Conservation (phyloP, 2,329 filamentous ascomycete genomes). For the Pestalotiopsis fici region DNA sequence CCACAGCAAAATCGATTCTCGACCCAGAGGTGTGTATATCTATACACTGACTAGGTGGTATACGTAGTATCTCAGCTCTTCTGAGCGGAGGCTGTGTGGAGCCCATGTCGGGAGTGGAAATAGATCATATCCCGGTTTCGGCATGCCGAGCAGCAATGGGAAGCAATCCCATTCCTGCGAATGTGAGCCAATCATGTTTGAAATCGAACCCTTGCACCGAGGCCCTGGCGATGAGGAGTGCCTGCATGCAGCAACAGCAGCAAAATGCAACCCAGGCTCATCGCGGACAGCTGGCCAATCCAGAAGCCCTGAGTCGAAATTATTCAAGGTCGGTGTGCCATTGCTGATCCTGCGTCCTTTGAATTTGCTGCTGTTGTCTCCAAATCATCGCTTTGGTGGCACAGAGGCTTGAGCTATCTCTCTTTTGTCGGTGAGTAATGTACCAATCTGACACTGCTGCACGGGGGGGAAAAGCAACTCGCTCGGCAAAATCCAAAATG, state of each 20-base stretch:
- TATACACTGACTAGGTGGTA: neutral
- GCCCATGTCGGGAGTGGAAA: neutral
- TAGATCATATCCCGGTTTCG: neutral
- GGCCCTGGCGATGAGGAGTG: neutral
- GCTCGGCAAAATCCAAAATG: too few relatives aligned
- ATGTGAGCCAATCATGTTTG: neutral
- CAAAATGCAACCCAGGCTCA: neutral
- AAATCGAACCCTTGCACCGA: neutral
- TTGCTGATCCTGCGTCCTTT: neutral
- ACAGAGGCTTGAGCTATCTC: neutral
- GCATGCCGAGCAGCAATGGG: neutral
- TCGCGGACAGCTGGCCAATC: neutral
- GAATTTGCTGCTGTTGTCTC: neutral
- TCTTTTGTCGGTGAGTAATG: neutral
- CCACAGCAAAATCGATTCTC: neutral
- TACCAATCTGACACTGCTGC: too few relatives aligned
- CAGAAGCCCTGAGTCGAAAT: neutral
- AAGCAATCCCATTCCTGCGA: neutral
- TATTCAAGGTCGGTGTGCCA: neutral
- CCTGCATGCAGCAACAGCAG: neutral
- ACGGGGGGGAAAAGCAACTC: too few relatives aligned
- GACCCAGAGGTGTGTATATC: too few relatives aligned
- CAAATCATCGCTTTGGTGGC: neutral
- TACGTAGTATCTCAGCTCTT: neutral
- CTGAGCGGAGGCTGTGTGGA: neutral